Percentiles rank a stretch among this genome's conserved stretches.
phyloP scores from a whole-genome alignment of 345 rosid species.

The Salix koriyanagi region DNA sequence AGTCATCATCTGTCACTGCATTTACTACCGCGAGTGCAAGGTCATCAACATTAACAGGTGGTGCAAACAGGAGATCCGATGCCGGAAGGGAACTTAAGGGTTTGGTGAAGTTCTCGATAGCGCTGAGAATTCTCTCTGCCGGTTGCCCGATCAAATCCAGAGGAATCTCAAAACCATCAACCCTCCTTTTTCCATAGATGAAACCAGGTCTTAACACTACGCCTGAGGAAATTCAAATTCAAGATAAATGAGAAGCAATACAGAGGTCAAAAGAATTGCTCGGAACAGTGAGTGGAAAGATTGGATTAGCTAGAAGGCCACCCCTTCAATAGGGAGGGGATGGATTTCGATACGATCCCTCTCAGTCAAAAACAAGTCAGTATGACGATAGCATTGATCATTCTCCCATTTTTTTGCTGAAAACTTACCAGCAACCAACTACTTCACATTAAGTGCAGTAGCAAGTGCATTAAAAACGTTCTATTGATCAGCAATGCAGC shows the following conservation, averaged over 20 bases:
- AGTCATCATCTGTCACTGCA: conserved; percentile 66
- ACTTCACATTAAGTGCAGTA: too few species aligned
- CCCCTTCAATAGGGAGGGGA: too few species aligned
- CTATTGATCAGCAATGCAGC: neutral
- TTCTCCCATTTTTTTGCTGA: too few species aligned
- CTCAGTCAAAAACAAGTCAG: too few species aligned
- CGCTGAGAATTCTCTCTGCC: conserved; percentile 49
- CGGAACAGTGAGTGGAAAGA: too few species aligned
- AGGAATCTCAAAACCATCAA: conserved; percentile 74
- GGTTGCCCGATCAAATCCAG: conserved; percentile 78
- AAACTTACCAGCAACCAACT: too few species aligned
- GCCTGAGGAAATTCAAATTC: conserved; percentile 39
- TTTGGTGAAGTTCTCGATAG: conserved; percentile 53
- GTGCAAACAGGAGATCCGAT: conserved; percentile 74
- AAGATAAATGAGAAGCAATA: neutral
- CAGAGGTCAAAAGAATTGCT: neutral
- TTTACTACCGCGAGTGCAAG: conserved; percentile 66
- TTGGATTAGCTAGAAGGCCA: too few species aligned
- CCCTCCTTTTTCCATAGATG: conserved; percentile 70
- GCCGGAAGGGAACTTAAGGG: conserved; percentile 72
- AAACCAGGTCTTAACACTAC: conserved; percentile 84
- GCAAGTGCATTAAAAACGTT: too few species aligned
- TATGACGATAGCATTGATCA: too few species aligned
- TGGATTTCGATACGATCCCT: too few species aligned
- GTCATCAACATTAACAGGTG: conserved; percentile 75